Percentiles rank a stretch among this genome's conserved stretches.
phyloP scores from a whole-genome alignment of 192 early-diverging fungal species.

The Backusella australiensis region DNA sequence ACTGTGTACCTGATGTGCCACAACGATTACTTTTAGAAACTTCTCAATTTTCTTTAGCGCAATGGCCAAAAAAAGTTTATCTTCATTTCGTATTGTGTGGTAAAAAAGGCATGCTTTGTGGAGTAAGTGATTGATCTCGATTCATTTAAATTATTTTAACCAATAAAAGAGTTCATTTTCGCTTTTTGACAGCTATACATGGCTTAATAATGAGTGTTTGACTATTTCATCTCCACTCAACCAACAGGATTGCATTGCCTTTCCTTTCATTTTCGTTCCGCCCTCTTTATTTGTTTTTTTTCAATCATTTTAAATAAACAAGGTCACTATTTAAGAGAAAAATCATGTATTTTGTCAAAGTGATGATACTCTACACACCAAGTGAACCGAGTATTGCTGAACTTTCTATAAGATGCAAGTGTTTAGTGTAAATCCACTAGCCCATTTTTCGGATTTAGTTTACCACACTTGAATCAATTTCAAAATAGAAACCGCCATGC shows the following conservation, averaged over 20 bases:
- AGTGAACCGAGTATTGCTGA: neutral
- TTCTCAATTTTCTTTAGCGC: neutral
- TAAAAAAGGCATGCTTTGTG: neutral
- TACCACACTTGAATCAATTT: neutral
- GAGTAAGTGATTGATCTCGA: neutral
- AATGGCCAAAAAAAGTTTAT: slow-evolving; percentile 6
- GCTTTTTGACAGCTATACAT: neutral
- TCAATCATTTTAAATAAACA: neutral
- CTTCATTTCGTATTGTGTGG: neutral
- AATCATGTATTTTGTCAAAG: neutral
- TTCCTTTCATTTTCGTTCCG: neutral
- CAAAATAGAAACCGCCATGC: neutral
- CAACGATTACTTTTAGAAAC: neutral
- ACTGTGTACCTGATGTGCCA: neutral
- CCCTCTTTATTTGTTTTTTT: neutral
- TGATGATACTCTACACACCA: neutral
- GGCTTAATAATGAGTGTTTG: neutral
- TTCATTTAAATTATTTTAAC: neutral
- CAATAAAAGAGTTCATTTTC: neutral
- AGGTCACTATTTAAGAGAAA: neutral
- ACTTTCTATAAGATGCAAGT: neutral
- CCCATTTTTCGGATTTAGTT: neutral
- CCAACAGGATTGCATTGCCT: neutral
- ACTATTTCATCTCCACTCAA: neutral
- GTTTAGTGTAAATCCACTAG: neutral